phyloP scores from a whole-genome alignment of 2,329 filamentous ascomycete species.

The Coniochaeta sp. region DNA sequence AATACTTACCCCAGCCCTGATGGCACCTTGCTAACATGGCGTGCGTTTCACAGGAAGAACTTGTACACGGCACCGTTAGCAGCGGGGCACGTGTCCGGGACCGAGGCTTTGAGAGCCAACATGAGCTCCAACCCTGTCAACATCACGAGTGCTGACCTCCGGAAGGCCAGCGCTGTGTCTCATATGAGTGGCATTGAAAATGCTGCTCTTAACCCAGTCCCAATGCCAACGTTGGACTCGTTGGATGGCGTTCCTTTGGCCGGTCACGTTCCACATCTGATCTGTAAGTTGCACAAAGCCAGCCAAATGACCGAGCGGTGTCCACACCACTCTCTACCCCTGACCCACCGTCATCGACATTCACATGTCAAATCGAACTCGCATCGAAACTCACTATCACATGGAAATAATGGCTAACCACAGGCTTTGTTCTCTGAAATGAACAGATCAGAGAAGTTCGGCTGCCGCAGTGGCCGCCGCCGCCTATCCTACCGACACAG shows the following conservation, averaged over 20 bases:
- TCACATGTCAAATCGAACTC: constrained; percentile 13
- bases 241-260: too few species aligned
- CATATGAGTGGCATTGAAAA: constrained; percentile 14
- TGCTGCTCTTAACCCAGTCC: neutral
- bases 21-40: neutral
- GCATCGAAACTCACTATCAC: neutral
- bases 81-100: constrained; percentile 23
- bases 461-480: neutral
- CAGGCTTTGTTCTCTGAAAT: constrained; percentile 5
- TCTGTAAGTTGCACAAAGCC: constrained; percentile 44
- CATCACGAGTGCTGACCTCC: constrained; percentile 29
- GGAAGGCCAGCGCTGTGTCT: constrained; percentile 27
- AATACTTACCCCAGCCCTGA: neutral
- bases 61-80: constrained; percentile 29
- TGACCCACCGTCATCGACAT: constrained; percentile 3
- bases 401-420: constrained; percentile 10
- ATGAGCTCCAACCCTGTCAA: constrained; percentile 24
- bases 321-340: neutral
- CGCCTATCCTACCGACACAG: constrained; percentile 8
- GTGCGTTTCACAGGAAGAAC: constrained; percentile 31
- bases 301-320: too few species aligned
- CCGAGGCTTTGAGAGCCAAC: constrained; percentile 40
- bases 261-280: constrained; percentile 38
- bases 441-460: constrained; percentile 12
- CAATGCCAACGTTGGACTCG: constrained; percentile 4